These are phyloP conservation scores for Pseudogymnoascus sp. DNA, from an alignment of 2,329 filamentous ascomycete species.

Conservation along the genomic window DNA sequence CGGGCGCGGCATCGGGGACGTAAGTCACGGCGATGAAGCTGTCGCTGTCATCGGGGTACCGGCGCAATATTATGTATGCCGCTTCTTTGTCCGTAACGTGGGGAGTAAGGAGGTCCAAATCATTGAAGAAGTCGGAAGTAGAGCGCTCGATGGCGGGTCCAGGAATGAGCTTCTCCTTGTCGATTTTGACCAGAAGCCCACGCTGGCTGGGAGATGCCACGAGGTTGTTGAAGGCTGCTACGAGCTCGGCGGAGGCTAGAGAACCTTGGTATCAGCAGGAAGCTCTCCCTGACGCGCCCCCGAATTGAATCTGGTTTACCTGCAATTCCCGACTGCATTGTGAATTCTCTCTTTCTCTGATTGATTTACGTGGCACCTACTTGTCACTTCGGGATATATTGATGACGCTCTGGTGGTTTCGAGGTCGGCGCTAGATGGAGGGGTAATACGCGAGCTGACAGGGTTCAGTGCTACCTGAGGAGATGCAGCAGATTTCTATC, in stretches of 20 bases:
- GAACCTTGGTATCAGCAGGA: conserved; percentile 7
- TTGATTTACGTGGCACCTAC: conserved; percentile 1
- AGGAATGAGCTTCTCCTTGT: conserved; percentile 58
- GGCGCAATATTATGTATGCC: conserved; percentile 67
- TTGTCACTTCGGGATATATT: background rate
- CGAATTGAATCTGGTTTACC: conserved; percentile 35
- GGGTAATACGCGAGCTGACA: conserved; percentile 6
- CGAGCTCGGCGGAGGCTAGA: conserved; percentile 67
- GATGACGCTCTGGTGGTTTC: conserved; percentile 5
- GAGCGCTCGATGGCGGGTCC: conserved; percentile 44
- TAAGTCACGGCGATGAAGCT: conserved; percentile 64
- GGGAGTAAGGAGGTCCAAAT: conserved; percentile 53
- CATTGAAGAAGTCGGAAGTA: conserved; percentile 49
- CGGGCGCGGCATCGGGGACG: conserved; percentile 67
- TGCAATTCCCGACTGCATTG: conserved; percentile 73
- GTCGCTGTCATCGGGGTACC: conserved; percentile 45
- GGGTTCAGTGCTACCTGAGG: conserved; percentile 7
- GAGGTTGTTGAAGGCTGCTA: conserved; percentile 62
- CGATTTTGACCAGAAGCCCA: conserved; percentile 63
- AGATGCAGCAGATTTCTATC: conserved; percentile 7
- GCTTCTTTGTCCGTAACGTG: conserved; percentile 59
- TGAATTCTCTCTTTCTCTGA: conserved; percentile 20
- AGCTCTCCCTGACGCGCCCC: background rate
- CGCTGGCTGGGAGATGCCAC: conserved; percentile 53
- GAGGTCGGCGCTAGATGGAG: conserved; percentile 4